A percentile compares a stretch with the other conserved stretches of the same genome.
phyloP scores from a whole-genome alignment of 2,329 filamentous ascomycete species.

The Diplodia sapinea region DNA sequence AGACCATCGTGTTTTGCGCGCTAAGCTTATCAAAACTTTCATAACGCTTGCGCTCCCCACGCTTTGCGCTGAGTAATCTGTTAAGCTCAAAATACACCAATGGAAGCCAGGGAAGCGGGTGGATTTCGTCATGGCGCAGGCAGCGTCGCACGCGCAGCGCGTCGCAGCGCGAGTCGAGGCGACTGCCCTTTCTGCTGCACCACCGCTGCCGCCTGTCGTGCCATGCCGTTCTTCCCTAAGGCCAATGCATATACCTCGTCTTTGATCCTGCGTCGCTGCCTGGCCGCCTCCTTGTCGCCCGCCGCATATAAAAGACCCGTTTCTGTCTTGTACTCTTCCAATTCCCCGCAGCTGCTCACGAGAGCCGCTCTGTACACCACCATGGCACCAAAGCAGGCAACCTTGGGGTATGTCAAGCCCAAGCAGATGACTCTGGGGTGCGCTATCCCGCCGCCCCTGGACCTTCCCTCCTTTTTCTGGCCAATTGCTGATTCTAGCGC shows the following conservation, averaged over 20 bases:
- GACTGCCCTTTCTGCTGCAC: conserved; percentile 37
- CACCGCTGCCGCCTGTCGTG: conserved; percentile 9
- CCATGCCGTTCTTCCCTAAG: conserved; percentile 15
- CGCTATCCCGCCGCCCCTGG: conserved; percentile 39
- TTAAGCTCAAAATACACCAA: too few species aligned
- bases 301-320: not conserved
- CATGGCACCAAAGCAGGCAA: conserved; percentile 73
- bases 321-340: conserved; percentile 14
- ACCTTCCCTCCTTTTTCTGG: conserved; percentile 4
- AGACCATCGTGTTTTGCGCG: too few species aligned
- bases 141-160: conserved; percentile 39
- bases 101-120: not conserved
- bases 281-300: conserved; percentile 13
- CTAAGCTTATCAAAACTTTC: too few species aligned
- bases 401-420: conserved; percentile 83
- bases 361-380: conserved; percentile 33
- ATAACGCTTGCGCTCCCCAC: too few species aligned
- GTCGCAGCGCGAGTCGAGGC: conserved; percentile 35
- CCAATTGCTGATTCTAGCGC: conserved; percentile 33
- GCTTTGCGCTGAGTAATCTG: too few species aligned
- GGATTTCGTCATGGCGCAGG: conserved; percentile 23
- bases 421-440: conserved; percentile 78
- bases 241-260: conserved; percentile 1
- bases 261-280: conserved; percentile 8
- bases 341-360: conserved; percentile 31